Conservation (phyloP, 2,329 filamentous ascomycete genomes). For the Ceratocystis lukuohia region DNA sequence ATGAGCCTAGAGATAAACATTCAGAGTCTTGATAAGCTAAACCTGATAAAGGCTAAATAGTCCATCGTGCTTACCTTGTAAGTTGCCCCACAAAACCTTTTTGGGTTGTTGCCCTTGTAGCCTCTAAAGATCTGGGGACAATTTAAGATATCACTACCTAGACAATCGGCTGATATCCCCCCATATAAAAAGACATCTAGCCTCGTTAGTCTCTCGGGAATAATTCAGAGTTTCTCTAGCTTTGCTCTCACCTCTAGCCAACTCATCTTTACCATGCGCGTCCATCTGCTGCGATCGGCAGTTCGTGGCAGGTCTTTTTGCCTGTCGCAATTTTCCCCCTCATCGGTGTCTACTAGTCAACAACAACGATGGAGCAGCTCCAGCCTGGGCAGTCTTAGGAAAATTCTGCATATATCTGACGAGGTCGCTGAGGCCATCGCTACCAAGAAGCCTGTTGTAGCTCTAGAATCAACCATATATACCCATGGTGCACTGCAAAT, state of each 20-base stretch:
- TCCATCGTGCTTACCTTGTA: not conserved
- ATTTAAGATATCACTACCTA: not conserved
- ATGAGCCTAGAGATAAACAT: not conserved
- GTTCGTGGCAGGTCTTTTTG: not conserved
- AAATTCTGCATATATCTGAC: constrained; percentile 57
- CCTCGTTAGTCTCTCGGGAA: too few relatives aligned
- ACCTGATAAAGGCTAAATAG: not conserved
- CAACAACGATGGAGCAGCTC: constrained; percentile 17
- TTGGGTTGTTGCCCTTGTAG: not conserved
- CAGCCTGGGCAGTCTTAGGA: constrained; percentile 26
- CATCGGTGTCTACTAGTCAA: not conserved
- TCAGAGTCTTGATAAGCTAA: not conserved
- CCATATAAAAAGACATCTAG: not conserved
- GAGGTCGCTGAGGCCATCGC: constrained; percentile 69
- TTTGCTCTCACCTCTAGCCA: not conserved
- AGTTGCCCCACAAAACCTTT: not conserved
- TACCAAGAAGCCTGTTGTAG: constrained; percentile 69
- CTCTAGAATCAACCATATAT: constrained; percentile 91
- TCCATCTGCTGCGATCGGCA: constrained; percentile 6
- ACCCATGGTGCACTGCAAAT: constrained; percentile 82
- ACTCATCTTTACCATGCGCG: not conserved
- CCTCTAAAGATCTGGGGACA: not conserved
- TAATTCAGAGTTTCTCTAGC: not conserved
- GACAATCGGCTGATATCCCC: not conserved
- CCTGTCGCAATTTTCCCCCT: not conserved